Evolutionary conservation across 441 rosid genomes (phyloP).

Genomic region (Erysimum cheiri): DNA sequence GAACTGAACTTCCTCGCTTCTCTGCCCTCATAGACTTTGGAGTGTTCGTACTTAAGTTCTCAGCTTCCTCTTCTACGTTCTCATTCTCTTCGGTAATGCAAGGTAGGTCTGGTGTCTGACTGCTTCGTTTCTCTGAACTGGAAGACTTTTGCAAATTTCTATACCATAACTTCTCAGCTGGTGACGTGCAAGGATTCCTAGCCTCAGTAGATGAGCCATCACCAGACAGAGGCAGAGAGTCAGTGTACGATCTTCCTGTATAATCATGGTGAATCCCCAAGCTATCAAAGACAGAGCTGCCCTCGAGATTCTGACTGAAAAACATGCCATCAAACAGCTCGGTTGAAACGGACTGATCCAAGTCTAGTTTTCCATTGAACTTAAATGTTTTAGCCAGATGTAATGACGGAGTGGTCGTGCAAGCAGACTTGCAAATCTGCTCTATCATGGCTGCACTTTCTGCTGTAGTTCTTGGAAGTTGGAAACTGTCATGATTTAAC

Average conservation of each 20-base stretch:
- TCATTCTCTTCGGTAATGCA: conserved; percentile 89
- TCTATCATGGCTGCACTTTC: conserved; percentile 65
- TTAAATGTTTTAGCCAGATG: conserved; percentile 54
- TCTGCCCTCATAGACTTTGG: conserved; percentile 66
- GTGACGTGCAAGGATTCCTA: conserved; percentile 63
- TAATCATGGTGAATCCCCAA: conserved; percentile 47
- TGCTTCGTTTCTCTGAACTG: conserved; percentile 72
- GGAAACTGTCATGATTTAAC: conserved; percentile 51
- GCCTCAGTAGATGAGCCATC: conserved; percentile 49
- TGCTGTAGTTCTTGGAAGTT: conserved; percentile 57
- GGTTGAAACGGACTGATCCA: conserved; percentile 68
- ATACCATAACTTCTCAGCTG: conserved; percentile 81
- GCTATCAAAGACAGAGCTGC: conserved; percentile 46
- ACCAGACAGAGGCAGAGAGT: conserved; percentile 54
- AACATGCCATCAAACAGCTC: conserved; percentile 67
- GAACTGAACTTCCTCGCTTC: conserved; percentile 63
- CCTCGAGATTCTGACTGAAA: conserved; percentile 47
- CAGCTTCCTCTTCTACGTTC: conserved; percentile 56
- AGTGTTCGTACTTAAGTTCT: conserved; percentile 39
- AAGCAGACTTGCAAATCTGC: conserved; percentile 72
- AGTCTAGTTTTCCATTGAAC: conserved; percentile 46
- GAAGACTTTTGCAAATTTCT: conserved; percentile 61
- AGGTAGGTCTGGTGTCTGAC: conserved; percentile 82
- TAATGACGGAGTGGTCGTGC: conserved; percentile 65
- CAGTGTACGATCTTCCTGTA: conserved; percentile 54